A percentile compares a stretch with the other conserved stretches of the same genome.
phyloP scores from a whole-genome alignment of 495 filamentous ascomycete genomes.

The Neurospora sp. region DNA sequence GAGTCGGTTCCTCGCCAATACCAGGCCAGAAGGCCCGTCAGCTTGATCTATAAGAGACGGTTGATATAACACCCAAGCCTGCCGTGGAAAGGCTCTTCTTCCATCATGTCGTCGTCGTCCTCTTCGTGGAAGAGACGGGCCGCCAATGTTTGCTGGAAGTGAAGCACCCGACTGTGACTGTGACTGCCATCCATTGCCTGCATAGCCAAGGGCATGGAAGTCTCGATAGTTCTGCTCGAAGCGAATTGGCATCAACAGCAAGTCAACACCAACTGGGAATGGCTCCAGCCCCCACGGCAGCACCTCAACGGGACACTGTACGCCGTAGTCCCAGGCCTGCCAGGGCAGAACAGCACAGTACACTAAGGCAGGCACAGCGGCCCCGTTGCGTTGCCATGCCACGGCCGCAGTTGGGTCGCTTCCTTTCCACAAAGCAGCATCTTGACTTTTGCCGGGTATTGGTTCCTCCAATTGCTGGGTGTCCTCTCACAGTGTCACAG shows the following conservation, averaged over 20 bases:
- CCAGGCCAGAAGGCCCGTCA: not conserved
- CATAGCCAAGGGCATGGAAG: not conserved
- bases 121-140: not conserved
- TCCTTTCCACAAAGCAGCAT: not conserved
- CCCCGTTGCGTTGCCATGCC: not conserved
- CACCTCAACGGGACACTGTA: not conserved
- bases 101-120: not conserved
- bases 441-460: not conserved
- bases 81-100: not conserved
- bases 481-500: not conserved
- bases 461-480: not conserved
- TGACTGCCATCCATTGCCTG: not conserved
- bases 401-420: not conserved
- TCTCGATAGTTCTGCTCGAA: not conserved
- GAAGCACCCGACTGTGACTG: not conserved
- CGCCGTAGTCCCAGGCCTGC: not conserved
- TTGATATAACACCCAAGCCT: not conserved
- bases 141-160: not conserved
- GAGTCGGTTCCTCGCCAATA: not conserved
- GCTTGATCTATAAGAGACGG: not conserved
- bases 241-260: not conserved
- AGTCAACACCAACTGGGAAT: not conserved
- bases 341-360: not conserved
- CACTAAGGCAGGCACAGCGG: not conserved
- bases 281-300: not conserved